Base-by-base conservation (phyloP, 2,329 filamentous ascomycete species). In the Phyllosticta citribraziliensis region DNA sequence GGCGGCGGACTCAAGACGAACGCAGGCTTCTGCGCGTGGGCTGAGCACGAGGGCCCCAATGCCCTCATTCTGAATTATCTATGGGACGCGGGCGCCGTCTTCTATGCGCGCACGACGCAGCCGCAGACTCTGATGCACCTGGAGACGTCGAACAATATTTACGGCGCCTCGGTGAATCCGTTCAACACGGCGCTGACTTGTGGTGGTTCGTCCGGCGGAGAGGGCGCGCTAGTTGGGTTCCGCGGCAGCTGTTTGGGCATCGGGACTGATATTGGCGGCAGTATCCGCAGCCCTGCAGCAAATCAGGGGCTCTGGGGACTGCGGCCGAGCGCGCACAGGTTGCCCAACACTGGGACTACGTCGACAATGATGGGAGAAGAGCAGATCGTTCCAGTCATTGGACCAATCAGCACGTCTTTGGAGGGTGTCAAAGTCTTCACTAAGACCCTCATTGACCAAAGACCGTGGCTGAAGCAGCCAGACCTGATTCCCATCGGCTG, bases 401-500 rank as follows among this genome's bases (percentile, higher is more conserved):
- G 84, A 0, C 83, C 83, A 0, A 64, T 86, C 22, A 80, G 78
- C 2, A 82, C 80, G 1, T 79, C 75, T 57, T 68, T 84, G 9
- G 76, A 76, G 56, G 82, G 80, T 2, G 58, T 87, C 1, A 76
- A 78, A 50, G 63, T 82, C 2, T 87, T 84, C 70, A 78, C 80
- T 69, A 77, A 76, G 61, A 72, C 76, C 0, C 72, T 87, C 8
- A 72, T 86, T 3, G 75, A 74, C 59, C 68, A 75, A 2, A 67
- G 79, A 63, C 84, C 85, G 0, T 87, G 84, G 84, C 72, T 79
- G 0, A 68, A 68, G 1, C 84, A 87, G 62, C 79, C 84, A 0
- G 79, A 79, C n/a, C 79, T 84, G 47, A 67, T 85, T 1, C 83
- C 84, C 0, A 78, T 86, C 24, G 80, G 82, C 0, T 87, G 84